phyloP scores from a whole-genome alignment of 1,284 basidiomycete genomes.

The Fomitopsis betulina region DNA sequence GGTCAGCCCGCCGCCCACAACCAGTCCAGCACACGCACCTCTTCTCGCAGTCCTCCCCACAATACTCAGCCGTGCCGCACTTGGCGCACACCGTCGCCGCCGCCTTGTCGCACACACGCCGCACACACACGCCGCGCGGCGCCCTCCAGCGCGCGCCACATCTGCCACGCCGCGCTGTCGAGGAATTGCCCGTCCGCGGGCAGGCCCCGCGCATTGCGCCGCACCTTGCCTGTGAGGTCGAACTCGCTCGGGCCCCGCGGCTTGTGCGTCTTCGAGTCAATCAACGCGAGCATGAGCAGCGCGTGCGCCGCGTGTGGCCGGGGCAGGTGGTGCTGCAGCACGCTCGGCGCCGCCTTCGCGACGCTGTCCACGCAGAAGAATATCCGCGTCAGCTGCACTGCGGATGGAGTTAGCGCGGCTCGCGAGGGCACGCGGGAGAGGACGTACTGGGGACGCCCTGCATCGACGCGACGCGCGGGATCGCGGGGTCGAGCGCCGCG shows the following conservation, averaged over 20 bases:
- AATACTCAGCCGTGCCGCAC: not conserved
- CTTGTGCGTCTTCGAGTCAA: not conserved
- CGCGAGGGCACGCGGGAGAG: not conserved
- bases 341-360: not conserved
- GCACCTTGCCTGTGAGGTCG: not conserved
- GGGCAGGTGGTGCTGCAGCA: not conserved
- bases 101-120: not conserved
- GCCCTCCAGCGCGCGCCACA: not conserved
- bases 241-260: not conserved
- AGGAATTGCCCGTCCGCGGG: not conserved
- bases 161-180: not conserved
- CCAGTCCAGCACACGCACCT: not conserved
- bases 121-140: not conserved
- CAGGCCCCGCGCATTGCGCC: not conserved
- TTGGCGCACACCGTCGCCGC: not conserved
- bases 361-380: not conserved
- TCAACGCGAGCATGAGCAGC: not conserved
- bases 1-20: not conserved
- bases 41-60: not conserved
- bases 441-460: not conserved
- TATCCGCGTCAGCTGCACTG: not conserved
- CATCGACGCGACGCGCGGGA: not conserved
- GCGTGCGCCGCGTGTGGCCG: not conserved
- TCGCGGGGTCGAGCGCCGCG: not conserved
- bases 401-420: not conserved